A percentile compares a stretch with the other conserved stretches of the same genome.
Evolutionary conservation across 805 yeast species (phyloP).

Genomic region (Grigorovia jiainica): DNA sequence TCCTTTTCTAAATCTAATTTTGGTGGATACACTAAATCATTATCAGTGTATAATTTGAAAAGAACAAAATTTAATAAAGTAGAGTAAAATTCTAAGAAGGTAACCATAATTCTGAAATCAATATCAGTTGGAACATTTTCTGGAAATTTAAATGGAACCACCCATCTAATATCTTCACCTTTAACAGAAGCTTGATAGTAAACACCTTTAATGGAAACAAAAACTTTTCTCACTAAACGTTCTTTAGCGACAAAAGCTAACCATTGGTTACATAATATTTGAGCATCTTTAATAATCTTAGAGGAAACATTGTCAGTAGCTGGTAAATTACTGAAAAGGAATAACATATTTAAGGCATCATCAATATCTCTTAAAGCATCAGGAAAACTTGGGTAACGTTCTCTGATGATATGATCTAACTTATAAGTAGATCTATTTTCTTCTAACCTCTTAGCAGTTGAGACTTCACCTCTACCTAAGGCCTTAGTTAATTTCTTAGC

Average conservation of each 20-base stretch:
- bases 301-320: slow-evolving; percentile 78
- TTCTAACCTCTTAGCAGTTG: slow-evolving; percentile 80
- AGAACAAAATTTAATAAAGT: slow-evolving; percentile 83
- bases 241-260: slow-evolving; percentile 85
- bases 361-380: slow-evolving; percentile 92
- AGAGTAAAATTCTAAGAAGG: slow-evolving; percentile 91
- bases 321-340: slow-evolving; percentile 89
- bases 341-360: slow-evolving; percentile 91
- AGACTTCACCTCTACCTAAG: slow-evolving; percentile 83
- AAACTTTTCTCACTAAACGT: slow-evolving; percentile 72
- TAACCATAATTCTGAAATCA: slow-evolving; percentile 93
- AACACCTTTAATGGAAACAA: slow-evolving; percentile 94
- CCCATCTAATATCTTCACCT: slow-evolving; percentile 94
- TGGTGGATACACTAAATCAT: slow-evolving; percentile 87
- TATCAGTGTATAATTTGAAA: slow-evolving; percentile 75
- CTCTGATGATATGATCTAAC: slow-evolving; percentile 84
- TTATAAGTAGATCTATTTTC: slow-evolving; percentile 61
- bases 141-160: slow-evolving; percentile 94
- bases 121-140: slow-evolving; percentile 89
- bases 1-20: slow-evolving; percentile 59
- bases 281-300: slow-evolving; percentile 80
- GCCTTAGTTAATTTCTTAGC: slow-evolving; percentile 85
- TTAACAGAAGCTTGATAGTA: slow-evolving; percentile 83
- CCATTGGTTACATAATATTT: slow-evolving; percentile 86
- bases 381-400: slow-evolving; percentile 86